Conservation (phyloP, 2,329 filamentous ascomycete species). For the Claviceps citrina region DNA sequence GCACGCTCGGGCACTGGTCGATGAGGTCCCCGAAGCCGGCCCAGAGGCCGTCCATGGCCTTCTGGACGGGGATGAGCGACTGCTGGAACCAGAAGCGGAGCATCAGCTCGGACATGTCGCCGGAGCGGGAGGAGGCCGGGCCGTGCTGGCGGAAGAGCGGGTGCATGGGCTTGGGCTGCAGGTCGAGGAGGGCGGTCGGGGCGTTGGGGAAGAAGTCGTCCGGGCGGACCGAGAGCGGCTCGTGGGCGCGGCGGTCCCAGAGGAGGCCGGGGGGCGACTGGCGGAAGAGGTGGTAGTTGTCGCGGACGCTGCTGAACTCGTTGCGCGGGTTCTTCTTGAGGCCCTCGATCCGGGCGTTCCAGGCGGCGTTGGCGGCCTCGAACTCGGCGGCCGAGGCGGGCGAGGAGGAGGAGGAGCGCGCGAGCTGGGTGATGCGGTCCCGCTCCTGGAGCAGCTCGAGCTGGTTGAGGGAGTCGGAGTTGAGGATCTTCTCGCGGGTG, state of each 20-base stretch:
- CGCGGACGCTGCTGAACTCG: conserved; percentile 27
- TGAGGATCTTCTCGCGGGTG: conserved; percentile 15
- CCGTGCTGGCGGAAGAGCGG: conserved; percentile 33
- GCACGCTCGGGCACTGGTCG: conserved; percentile 31
- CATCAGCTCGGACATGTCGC: conserved; percentile 37
- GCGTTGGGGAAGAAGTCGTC: conserved; percentile 54
- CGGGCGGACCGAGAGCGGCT: conserved; percentile 44
- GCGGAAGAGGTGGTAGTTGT: conserved; percentile 38
- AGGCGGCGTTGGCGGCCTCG: conserved; percentile 17
- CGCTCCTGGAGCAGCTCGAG: conserved; percentile 20
- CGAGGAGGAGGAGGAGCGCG: conserved; percentile 1
- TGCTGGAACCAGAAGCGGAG: conserved; percentile 27
- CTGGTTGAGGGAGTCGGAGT: conserved; percentile 11
- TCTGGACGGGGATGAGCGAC: conserved; percentile 27
- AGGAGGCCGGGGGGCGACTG: conserved; percentile 36
- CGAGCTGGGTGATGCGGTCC: conserved; percentile 13
- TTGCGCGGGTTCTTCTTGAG: conserved; percentile 19
- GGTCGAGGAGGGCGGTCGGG: conserved; percentile 45
- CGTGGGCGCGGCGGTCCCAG: conserved; percentile 57
- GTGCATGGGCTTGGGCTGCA: conserved; percentile 43
- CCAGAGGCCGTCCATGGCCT: conserved; percentile 36
- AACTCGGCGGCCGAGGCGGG: conserved; percentile 12
- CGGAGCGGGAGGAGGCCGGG: conserved; percentile 22
- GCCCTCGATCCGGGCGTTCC: conserved; percentile 19
- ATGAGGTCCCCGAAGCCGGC: conserved; percentile 43